Conservation (phyloP, 768 basidiomycete species). For the Lactifluus piperatus region DNA sequence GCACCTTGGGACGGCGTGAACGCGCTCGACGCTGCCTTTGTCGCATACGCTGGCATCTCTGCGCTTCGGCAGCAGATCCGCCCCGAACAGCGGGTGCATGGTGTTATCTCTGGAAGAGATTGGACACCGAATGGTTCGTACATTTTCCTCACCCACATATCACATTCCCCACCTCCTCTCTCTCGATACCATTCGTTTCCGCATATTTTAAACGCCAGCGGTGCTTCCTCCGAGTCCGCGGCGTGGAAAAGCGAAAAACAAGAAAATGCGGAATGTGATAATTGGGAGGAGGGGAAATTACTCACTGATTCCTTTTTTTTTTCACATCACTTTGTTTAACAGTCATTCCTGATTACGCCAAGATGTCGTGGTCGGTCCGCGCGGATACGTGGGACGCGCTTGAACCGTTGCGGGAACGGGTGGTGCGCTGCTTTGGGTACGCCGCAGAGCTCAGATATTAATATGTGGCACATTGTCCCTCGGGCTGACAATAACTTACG, state of each 20-base stretch:
- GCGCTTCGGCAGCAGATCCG: conserved; percentile 81
- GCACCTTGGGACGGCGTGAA: conserved; percentile 85
- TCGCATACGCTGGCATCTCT: conserved; percentile 73
- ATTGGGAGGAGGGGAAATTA: not conserved
- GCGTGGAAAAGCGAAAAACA: not conserved
- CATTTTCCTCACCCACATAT: not conserved
- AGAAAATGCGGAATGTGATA: not conserved
- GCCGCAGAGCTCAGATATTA: conserved; percentile 24
- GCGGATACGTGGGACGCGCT: conserved; percentile 57
- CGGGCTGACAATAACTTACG: too few species aligned
- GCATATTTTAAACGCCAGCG: not conserved
- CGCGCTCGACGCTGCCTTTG: conserved; percentile 81
- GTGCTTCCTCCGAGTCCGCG: not conserved
- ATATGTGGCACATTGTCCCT: not conserved
- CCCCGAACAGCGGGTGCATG: conserved; percentile 73
- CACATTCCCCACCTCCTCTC: too few species aligned
- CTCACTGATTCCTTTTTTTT: not conserved
- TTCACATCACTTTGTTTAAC: not conserved
- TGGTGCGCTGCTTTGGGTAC: conserved; percentile 65
- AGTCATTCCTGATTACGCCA: conserved; percentile 83
- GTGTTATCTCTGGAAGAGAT: conserved; percentile 60
- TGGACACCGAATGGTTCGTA: conserved; percentile 60
- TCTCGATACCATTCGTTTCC: not conserved
- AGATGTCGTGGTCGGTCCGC: conserved; percentile 63
- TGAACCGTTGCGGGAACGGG: conserved; percentile 43